These are phyloP conservation scores for Rhazya stricta DNA, from an alignment of 257 asterid species.

Conservation along the genomic window DNA sequence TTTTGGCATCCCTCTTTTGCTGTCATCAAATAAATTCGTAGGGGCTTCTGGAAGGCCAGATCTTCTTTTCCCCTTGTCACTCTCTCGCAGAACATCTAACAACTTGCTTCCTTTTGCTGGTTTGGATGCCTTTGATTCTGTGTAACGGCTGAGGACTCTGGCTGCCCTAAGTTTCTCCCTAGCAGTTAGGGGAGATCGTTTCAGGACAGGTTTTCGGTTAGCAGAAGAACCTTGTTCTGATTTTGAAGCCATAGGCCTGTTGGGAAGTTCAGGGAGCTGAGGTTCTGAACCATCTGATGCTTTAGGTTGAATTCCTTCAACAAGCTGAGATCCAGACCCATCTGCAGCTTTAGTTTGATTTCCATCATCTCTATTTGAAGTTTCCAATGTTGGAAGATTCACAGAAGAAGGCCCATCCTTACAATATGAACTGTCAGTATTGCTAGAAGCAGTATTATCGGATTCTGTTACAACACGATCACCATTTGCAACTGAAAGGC, in stretches of 20 bases:
- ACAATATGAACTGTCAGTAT: slow-evolving; percentile 26
- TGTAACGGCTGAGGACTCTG: slow-evolving; percentile 79
- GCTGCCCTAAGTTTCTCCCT: slow-evolving; percentile 95
- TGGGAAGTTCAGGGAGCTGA: slow-evolving; percentile 19
- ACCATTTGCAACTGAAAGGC: slow-evolving; percentile 37
- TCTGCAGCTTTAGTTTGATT: slow-evolving; percentile 8
- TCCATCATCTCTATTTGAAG: slow-evolving; percentile 24
- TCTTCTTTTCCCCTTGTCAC: slow-evolving; percentile 73
- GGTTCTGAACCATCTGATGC: slow-evolving; percentile 15
- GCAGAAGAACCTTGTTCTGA: slow-evolving; percentile 25
- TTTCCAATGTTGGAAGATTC: slow-evolving; percentile 11
- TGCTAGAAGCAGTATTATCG: slow-evolving; percentile 25
- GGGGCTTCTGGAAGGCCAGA: slow-evolving; percentile 89
- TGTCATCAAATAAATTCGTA: slow-evolving; percentile 62
- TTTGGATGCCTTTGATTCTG: slow-evolving; percentile 61
- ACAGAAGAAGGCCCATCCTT: slow-evolving; percentile 23
- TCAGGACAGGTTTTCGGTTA: slow-evolving; percentile 34
- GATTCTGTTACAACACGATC: slow-evolving; percentile 44
- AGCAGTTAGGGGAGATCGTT: slow-evolving; percentile 69
- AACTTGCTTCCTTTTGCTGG: slow-evolving; percentile 63
- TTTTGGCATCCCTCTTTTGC: slow-evolving; percentile 77
- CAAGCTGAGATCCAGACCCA: not conserved
- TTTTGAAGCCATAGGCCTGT: slow-evolving; percentile 25
- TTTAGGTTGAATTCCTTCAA: slow-evolving; percentile 13
- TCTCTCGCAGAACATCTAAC: slow-evolving; percentile 60